Conservation (phyloP, 1,139 yeast genomes). For the Debaryomyces udenii region DNA sequence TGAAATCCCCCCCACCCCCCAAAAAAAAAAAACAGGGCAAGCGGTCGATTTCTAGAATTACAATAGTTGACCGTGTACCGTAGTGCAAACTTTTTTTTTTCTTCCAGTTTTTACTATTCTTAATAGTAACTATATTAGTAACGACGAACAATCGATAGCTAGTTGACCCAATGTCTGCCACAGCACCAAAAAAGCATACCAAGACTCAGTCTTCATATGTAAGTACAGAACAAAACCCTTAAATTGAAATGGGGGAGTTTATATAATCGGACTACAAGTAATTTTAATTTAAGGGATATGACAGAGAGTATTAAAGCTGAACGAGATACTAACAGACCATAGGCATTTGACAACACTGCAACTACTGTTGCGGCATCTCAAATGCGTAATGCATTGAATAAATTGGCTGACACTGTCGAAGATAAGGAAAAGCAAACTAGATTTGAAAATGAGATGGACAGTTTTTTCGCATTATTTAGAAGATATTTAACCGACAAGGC, state of each 20-base stretch:
- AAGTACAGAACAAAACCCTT: too few species aligned
- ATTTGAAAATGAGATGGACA: constrained; percentile 93
- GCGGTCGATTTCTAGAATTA: not conserved
- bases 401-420: constrained; percentile 77
- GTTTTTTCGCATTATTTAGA: constrained; percentile 90
- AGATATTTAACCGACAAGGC: constrained; percentile 91
- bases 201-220: constrained; percentile 74
- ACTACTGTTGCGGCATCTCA: constrained; percentile 96
- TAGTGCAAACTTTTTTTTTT: not conserved
- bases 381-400: constrained; percentile 95
- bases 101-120: constrained; percentile 1
- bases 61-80: not conserved
- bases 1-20: too few species aligned
- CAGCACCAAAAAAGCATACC: constrained; percentile 58
- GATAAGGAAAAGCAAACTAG: constrained; percentile 57
- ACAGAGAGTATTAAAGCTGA: too few species aligned
- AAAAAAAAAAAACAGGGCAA: not conserved
- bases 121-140: not conserved
- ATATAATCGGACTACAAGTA: not conserved
- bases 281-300: too few species aligned
- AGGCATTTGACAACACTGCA: constrained; percentile 95
- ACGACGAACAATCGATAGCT: not conserved
- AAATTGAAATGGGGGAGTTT: not conserved
- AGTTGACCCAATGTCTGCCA: constrained; percentile 10
- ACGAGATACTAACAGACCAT: constrained; percentile 26